Evolutionary conservation across 805 yeast genomes (phyloP), one percentile per base, ranked within the genome.

Genomic region (Sugiyamaella chiloensis): DNA sequence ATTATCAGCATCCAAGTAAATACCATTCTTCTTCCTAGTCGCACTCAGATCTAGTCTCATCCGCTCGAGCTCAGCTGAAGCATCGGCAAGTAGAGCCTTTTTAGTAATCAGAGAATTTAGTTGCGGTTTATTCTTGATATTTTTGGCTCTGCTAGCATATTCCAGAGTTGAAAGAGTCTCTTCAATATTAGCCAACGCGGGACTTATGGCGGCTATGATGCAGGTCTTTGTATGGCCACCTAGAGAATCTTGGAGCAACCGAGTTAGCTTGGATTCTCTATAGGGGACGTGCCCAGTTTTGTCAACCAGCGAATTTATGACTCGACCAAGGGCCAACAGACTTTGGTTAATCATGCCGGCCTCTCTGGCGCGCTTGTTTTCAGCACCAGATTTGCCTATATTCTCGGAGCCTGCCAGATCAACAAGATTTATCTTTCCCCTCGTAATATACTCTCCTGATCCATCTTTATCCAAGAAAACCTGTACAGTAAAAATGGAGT

Each of bases 341-440:
- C 95, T 84, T 64, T 88, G 96, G 65, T 91, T 91, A 43, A 90
- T 90, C 16, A 87, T 80, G 0, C 96, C 97, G 0, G 97, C 96
- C 61, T 91, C 99, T 55, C 88, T 81, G 0, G 96, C 96, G 37
- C 96, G 74, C 61, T 80, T 84, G 55, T 85, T 81, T 20, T 79
- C 73, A 0, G 97, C 96, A 2, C 99, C 99, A 0, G 96, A 86
- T 58, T 88, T 72, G 53, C 73, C 78, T 46, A 91, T 83, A 62
- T 90, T 90, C 63, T 91, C 99, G 4, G 96, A 86, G 0, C 99
- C 98, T 0, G 98, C 99, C 54, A 91, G 72, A 68, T 91, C 98
- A 4, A 91, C 98, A 19, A 89, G 69, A 60, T 89, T 87, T 62
- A 87, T 74, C 59, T 87, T 87, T 9, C 55, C 51, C 21, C 51